Percentiles rank a stretch among this genome's conserved stretches.
Evolutionary conservation across 148 eudicot species (phyloP).

Genomic region (Cornus suecica): DNA sequence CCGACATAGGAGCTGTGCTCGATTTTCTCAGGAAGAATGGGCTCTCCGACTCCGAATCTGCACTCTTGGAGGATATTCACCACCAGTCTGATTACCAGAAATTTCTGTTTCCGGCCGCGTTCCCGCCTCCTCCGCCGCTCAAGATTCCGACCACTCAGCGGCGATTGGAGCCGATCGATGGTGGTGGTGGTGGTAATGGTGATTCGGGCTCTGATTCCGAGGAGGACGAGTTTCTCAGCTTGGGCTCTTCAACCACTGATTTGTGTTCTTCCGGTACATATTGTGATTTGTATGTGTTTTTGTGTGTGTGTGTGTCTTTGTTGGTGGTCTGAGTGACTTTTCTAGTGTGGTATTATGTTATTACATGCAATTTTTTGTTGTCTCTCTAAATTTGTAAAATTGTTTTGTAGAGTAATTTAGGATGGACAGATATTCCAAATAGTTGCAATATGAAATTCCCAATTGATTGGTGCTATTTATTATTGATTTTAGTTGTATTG

Average conservation of each 20-base stretch:
- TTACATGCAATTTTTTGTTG: neutral
- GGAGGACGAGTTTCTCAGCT: constrained; percentile 84
- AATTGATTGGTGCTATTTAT: neutral
- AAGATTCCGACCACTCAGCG: constrained; percentile 42
- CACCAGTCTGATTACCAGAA: constrained; percentile 58
- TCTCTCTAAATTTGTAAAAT: neutral
- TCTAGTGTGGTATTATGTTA: neutral
- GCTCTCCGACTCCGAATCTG: constrained; percentile 56
- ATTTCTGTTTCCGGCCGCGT: constrained; percentile 64
- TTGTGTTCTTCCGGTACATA: constrained; percentile 43
- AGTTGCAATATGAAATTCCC: neutral
- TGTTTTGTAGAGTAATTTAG: neutral
- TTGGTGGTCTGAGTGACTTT: neutral
- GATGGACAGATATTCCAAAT: neutral
- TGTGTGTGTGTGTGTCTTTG: no score
- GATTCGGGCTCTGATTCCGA: constrained; percentile 48
- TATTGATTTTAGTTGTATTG: neutral
- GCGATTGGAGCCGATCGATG: constrained; percentile 11
- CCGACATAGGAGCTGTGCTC: constrained; percentile 51
- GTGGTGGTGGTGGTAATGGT: no score
- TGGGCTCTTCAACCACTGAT: constrained; percentile 72
- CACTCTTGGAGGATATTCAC: constrained; percentile 60
- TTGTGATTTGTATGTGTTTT: no score
- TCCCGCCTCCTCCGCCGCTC: constrained; percentile 55
- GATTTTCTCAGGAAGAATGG: constrained; percentile 64